A percentile compares a stretch with the other conserved stretches of the same genome.
Conservation (phyloP, 331 rosid species). For the Pyrus hybrid region DNA sequence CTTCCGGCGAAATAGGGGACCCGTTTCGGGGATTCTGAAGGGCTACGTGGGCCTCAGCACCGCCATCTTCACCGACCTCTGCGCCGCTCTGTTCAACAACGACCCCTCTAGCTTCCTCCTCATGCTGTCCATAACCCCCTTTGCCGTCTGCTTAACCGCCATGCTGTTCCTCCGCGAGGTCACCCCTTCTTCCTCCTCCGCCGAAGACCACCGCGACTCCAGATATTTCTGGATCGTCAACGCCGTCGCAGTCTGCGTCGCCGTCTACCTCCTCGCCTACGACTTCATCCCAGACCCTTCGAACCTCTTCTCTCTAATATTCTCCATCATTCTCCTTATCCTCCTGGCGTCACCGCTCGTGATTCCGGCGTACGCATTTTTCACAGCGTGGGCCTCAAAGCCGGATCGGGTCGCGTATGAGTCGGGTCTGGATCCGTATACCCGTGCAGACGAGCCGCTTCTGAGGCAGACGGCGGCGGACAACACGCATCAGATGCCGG, state of each 20-base stretch:
- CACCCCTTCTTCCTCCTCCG: conserved; percentile 28
- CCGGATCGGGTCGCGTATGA: neutral
- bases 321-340: conserved; percentile 35
- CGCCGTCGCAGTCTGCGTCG: conserved; percentile 55
- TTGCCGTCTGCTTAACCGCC: conserved; percentile 67
- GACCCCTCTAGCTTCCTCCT: conserved; percentile 59
- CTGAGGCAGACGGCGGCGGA: conserved; percentile 6
- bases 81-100: conserved; percentile 57
- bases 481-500: neutral
- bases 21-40: conserved; percentile 82
- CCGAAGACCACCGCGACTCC: conserved; percentile 42
- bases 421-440: conserved; percentile 19
- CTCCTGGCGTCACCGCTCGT: conserved; percentile 58
- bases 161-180: conserved; percentile 71
- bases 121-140: conserved; percentile 62
- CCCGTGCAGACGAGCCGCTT: conserved; percentile 29
- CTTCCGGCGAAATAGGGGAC: conserved; percentile 73
- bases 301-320: conserved; percentile 26
- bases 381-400: neutral
- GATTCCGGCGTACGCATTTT: conserved; percentile 43
- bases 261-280: conserved; percentile 45
- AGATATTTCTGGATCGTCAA: conserved; percentile 54
- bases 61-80: conserved; percentile 74
- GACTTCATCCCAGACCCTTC: conserved; percentile 50
- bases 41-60: conserved; percentile 91